Conservation (phyloP, 306 rosid species). For the Carpinus fangiana region DNA sequence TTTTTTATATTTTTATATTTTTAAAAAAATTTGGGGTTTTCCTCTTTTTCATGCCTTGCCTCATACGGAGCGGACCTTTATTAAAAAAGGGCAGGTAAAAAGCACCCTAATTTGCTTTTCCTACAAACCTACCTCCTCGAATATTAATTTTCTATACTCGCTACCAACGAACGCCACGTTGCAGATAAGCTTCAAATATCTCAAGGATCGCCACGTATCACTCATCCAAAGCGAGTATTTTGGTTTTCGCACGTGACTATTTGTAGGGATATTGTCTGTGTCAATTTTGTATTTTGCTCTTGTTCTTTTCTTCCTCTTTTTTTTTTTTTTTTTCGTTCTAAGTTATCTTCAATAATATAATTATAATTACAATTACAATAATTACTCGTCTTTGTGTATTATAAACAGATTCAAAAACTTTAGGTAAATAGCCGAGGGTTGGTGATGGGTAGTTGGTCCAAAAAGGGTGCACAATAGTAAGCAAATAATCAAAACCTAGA, state of each 20-base stretch:
- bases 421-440: background rate
- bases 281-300: conserved; percentile 14
- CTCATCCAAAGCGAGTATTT: background rate
- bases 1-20: background rate
- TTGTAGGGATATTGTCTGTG: background rate
- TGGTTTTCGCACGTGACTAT: background rate
- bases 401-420: background rate
- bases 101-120: conserved; percentile 21
- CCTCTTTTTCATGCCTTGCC: conserved; percentile 24
- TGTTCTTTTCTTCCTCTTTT: background rate
- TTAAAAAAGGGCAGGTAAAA: conserved; percentile 26
- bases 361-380: background rate
- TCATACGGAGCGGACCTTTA: conserved; percentile 5
- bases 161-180: background rate
- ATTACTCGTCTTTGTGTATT: background rate
- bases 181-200: background rate
- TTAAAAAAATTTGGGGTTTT: background rate
- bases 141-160: background rate
- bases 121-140: background rate
- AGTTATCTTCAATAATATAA: background rate
- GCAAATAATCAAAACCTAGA: background rate
- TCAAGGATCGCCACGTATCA: background rate
- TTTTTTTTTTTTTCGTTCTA: background rate
- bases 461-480: background rate
- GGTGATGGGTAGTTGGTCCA: conserved; percentile 3